Evolutionary conservation across 2,329 filamentous ascomycete genomes (phyloP).

Genomic region (Phialocephala subalpina): DNA sequence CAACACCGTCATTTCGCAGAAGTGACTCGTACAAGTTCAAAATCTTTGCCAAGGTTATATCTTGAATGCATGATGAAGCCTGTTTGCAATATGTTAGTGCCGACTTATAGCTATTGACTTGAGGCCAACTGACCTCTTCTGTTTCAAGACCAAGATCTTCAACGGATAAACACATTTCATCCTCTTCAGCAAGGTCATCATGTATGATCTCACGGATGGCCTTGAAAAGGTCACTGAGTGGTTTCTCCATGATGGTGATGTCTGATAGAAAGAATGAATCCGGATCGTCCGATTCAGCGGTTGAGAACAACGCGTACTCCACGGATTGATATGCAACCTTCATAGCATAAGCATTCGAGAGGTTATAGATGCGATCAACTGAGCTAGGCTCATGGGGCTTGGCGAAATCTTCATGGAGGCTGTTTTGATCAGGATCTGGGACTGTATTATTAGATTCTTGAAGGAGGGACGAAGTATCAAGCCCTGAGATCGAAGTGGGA

Average conservation of each 20-base stretch:
- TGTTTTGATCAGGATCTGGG: not conserved
- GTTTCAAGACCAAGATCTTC: constrained; percentile 62
- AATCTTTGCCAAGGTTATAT: constrained; percentile 62
- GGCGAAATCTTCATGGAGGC: not conserved
- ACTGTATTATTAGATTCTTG: not conserved
- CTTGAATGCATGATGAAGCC: constrained; percentile 56
- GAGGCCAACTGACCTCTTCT: constrained; percentile 58
- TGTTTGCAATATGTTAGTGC: constrained; percentile 46
- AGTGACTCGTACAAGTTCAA: constrained; percentile 66
- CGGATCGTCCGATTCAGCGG: constrained; percentile 57
- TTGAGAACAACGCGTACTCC: constrained; percentile 66
- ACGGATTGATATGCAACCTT: constrained; percentile 62
- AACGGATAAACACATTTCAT: constrained; percentile 64
- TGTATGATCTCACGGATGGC: constrained; percentile 62
- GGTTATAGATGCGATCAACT: not conserved
- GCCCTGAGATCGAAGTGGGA: constrained; percentile 16
- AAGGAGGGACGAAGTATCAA: not conserved
- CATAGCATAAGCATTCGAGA: constrained; percentile 48
- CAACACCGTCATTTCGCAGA: constrained; percentile 63
- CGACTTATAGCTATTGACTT: constrained; percentile 8
- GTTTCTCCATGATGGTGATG: constrained; percentile 58
- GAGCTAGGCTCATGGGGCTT: not conserved
- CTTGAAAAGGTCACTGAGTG: constrained; percentile 62
- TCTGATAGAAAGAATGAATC: constrained; percentile 65
- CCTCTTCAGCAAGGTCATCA: constrained; percentile 61